These are phyloP conservation scores for Coniosporium apollinis DNA, from an alignment of 495 filamentous ascomycete genomes.

Conservation along the genomic window DNA sequence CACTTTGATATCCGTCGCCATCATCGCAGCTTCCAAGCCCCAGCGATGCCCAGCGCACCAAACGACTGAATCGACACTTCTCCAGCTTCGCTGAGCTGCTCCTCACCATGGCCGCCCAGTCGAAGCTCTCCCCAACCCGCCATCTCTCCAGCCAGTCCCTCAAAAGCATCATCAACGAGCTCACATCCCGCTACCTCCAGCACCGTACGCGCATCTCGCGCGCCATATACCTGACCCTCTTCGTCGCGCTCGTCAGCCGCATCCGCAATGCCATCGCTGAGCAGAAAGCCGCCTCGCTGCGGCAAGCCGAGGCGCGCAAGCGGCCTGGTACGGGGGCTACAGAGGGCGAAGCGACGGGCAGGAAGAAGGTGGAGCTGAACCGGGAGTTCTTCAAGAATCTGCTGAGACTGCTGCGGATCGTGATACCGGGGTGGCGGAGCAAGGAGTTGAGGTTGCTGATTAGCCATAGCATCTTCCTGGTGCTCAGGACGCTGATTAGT, in stretches of 20 bases:
- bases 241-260: conserved; percentile 73
- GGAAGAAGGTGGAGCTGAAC: conserved; percentile 84
- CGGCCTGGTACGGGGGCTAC: conserved; percentile 36
- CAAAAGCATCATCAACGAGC: conserved; percentile 51
- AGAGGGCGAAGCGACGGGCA: conserved; percentile 28
- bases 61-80: too few relatives aligned
- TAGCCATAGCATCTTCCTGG: conserved; percentile 67
- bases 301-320: conserved; percentile 46
- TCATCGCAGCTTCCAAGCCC: too few relatives aligned
- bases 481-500: conserved; percentile 77
- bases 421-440: conserved; percentile 75
- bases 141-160: conserved; percentile 48
- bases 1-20: too few relatives aligned
- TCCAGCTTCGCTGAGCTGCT: too few relatives aligned
- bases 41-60: too few relatives aligned
- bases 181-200: conserved; percentile 61
- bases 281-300: conserved; percentile 71
- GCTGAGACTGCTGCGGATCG: conserved; percentile 63
- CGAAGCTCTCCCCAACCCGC: conserved; percentile 46
- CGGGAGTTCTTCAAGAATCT: conserved; percentile 86
- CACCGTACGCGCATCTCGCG: conserved; percentile 84
- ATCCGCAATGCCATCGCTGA: conserved; percentile 82
- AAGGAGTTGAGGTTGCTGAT: conserved; percentile 73
- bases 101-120: conserved; percentile 80
- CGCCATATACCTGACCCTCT: conserved; percentile 79